Evolutionary conservation across 768 basidiomycete species (phyloP), one percentile per base, ranked within the genome.

Genomic region (Agaricus blazei): DNA sequence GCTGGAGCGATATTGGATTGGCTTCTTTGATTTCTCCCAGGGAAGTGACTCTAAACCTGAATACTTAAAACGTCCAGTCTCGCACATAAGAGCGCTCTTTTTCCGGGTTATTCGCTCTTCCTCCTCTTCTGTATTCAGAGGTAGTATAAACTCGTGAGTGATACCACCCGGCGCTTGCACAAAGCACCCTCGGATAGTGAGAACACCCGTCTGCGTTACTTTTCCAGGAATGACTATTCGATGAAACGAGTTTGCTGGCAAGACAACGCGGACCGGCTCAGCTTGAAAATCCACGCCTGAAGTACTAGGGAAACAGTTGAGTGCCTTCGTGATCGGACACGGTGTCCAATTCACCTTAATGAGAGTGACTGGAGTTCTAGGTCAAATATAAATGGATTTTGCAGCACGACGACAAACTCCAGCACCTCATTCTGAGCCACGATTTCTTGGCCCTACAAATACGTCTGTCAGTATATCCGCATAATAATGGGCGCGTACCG

Each of bases 331-430:
- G 44, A 34, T 27, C 48, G 52, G 51, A n/a, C 4, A 47, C 15
- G 26, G 37, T 29, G 46, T 36, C 48, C 31, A 11, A 49, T 70
- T 59, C 58, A 93, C 95, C 93, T 92, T 14, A 98, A 71, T 4
- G 83, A 81, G 37, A 98, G 67, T 61, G 83, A 85, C 56, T 91
- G 85, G 15, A 98, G 70, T 59, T 98, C 93, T 11, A 99, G 75
- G 58, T 95, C 92, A 68, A 98, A 96, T 3, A 91, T 81, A 68
- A 87, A 96, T 1, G 93, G 92, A 68, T 99, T 99, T 54, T 84
- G 83, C n/a, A 99, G 70, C 23, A 87, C 86, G 44, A 98, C 74
- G 7, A 85, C 77, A 61, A 98, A 80, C 62, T 98, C 94, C 29
- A 93, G 72, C 3, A 72, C 69, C 67, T 98, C 97, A 60, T 87